Percentiles rank a stretch among this genome's conserved stretches.
Conservation (phyloP, 2,329 filamentous ascomycete genomes). For the Sclerotinia nivalis region DNA sequence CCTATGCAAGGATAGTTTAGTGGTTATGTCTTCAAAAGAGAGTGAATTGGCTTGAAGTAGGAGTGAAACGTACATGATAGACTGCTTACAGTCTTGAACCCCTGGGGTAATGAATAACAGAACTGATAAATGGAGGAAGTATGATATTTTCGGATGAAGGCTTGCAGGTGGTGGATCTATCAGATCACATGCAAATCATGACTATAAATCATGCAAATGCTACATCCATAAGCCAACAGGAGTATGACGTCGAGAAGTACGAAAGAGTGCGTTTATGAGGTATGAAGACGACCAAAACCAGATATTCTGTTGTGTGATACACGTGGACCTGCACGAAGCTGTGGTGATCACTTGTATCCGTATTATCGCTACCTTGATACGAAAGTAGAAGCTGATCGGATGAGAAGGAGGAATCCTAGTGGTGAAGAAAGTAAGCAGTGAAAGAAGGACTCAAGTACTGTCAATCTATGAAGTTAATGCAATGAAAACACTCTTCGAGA, state of each 20-base stretch:
- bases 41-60: background rate
- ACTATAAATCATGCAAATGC: slow-evolving; percentile 24
- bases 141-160: background rate
- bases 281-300: background rate
- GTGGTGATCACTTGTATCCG: background rate
- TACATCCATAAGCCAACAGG: slow-evolving; percentile 8
- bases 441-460: background rate
- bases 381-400: background rate
- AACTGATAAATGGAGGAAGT: slow-evolving; percentile 21
- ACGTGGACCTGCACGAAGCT: slow-evolving; percentile 20
- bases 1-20: slow-evolving; percentile 53
- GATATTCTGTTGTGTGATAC: slow-evolving; percentile 10
- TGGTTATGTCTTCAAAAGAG: slow-evolving; percentile 23
- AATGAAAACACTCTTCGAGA: background rate
- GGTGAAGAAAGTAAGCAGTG: background rate
- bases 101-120: slow-evolving; percentile 32
- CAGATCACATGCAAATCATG: slow-evolving; percentile 31
- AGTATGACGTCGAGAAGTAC: slow-evolving; percentile 9
- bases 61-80: slow-evolving; percentile 39
- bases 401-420: background rate
- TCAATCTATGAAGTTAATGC: background rate
- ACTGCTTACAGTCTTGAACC: slow-evolving; percentile 36
- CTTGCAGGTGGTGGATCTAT: slow-evolving; percentile 25
- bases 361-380: slow-evolving; percentile 1
- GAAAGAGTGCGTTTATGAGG: slow-evolving; percentile 5